Conservation (phyloP, 805 yeast species). For the Deakozyma indianensis region DNA sequence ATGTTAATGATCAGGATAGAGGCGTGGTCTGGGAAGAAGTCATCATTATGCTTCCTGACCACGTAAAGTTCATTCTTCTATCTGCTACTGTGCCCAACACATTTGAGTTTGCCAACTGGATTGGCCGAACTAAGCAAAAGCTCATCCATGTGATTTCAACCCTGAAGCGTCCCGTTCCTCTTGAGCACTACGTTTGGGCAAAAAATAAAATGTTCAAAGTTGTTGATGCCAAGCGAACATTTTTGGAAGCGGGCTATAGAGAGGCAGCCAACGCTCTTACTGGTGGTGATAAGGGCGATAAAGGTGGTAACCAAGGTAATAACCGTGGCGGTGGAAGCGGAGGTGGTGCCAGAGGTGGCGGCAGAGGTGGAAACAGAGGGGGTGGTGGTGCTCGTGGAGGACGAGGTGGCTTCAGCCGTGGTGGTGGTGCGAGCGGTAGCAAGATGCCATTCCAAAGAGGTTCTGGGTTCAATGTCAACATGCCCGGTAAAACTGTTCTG, state of each 20-base stretch:
- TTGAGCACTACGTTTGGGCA: slow-evolving; percentile 79
- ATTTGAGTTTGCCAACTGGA: slow-evolving; percentile 96
- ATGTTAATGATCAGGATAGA: slow-evolving; percentile 90
- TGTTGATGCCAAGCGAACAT: slow-evolving; percentile 59
- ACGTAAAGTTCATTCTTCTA: slow-evolving; percentile 76
- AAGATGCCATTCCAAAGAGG: slow-evolving; percentile 15
- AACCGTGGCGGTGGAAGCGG: slow-evolving; percentile 23
- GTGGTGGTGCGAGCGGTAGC: slow-evolving; percentile 22
- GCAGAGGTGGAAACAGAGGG: slow-evolving; percentile 20
- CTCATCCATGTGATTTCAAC: slow-evolving; percentile 95
- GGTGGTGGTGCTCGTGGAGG: slow-evolving; percentile 19
- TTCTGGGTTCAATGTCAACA: slow-evolving; percentile 34
- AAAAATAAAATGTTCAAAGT: slow-evolving; percentile 58
- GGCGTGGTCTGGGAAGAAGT: slow-evolving; percentile 99
- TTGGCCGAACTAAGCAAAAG: slow-evolving; percentile 91
- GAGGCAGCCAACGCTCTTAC: background rate
- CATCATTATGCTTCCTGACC: slow-evolving; percentile 93
- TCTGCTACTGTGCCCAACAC: slow-evolving; percentile 99
- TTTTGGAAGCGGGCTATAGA: slow-evolving; percentile 42
- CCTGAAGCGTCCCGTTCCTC: slow-evolving; percentile 91
- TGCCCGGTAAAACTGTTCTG: slow-evolving; percentile 75
- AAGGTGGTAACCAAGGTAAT: slow-evolving; percentile 9
- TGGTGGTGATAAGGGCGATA: slow-evolving; percentile 24
- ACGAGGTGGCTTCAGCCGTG: slow-evolving; percentile 21
- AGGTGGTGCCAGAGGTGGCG: slow-evolving; percentile 20